Percentiles rank a stretch among this genome's conserved stretches.
phyloP scores from a whole-genome alignment of 331 rosid genomes.

The Stylosanthes scabra region DNA sequence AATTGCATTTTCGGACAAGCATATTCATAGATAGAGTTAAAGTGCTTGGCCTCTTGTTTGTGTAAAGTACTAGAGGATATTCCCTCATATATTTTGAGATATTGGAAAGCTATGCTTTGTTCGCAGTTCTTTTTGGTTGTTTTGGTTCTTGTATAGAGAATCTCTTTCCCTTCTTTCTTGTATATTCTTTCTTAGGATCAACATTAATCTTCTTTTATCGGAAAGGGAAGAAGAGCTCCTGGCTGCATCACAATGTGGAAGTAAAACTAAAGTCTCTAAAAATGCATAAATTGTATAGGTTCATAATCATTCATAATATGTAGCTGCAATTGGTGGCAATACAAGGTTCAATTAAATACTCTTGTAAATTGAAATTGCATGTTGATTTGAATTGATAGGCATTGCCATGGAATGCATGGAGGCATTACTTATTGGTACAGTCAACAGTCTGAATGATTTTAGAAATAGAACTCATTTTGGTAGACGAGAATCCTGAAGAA shows the following conservation, averaged over 20 bases:
- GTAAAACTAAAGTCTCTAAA: slow-evolving; percentile 10
- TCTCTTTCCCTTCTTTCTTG: too few relatives aligned
- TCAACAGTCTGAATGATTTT: neutral
- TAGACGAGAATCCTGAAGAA: neutral
- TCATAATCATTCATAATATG: neutral
- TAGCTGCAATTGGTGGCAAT: neutral
- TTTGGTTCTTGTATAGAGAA: too few relatives aligned
- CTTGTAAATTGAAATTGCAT: neutral
- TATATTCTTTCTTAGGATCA: too few relatives aligned
- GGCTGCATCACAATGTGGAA: neutral
- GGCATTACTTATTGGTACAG: slow-evolving; percentile 2
- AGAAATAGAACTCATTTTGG: neutral
- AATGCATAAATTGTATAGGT: neutral
- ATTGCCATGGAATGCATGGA: neutral
- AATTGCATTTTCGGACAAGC: too few relatives aligned
- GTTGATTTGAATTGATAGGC: neutral
- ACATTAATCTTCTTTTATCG: too few relatives aligned
- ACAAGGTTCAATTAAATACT: neutral
- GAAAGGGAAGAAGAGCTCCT: too few relatives aligned
- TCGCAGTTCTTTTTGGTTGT: too few relatives aligned
- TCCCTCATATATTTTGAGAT: too few relatives aligned
- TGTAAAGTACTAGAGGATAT: too few relatives aligned
- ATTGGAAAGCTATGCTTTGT: too few relatives aligned
- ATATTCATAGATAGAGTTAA: too few relatives aligned
- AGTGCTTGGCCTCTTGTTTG: too few relatives aligned